Evolutionary conservation across 768 basidiomycete species (phyloP).

Genomic region (Termitomyces sp.): DNA sequence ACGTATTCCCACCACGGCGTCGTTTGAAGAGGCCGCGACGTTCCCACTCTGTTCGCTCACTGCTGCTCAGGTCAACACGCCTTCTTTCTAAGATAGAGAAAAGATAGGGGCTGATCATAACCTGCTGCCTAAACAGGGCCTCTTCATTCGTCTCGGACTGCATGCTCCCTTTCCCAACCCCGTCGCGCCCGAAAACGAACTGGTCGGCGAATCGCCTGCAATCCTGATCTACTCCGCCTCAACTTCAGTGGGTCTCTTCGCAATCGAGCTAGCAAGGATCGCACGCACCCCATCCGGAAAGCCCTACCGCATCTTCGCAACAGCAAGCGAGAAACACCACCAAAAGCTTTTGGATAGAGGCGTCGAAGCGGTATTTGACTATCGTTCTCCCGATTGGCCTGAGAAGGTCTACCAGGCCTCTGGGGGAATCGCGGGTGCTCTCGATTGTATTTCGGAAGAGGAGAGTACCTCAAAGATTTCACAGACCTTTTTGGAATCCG

Average conservation of each 20-base stretch:
- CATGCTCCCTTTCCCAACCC: constrained; percentile 25
- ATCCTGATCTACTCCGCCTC: constrained; percentile 31
- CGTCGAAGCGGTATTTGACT: constrained; percentile 28
- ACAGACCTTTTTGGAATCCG: constrained; percentile 22
- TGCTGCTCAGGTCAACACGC: constrained; percentile 26
- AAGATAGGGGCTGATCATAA: neutral
- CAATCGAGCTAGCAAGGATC: constrained; percentile 23
- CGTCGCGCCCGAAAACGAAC: constrained; percentile 12
- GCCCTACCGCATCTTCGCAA: constrained; percentile 26
- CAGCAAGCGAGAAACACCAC: constrained; percentile 27
- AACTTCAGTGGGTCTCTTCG: constrained; percentile 30
- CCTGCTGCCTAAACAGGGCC: constrained; percentile 22
- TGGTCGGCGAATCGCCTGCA: constrained; percentile 15
- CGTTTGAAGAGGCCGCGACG: constrained; percentile 31
- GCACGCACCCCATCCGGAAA: constrained; percentile 20
- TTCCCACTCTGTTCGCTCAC: constrained; percentile 29
- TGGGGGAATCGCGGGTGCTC: constrained; percentile 25
- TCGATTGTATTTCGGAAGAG: constrained; percentile 33
- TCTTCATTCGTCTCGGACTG: constrained; percentile 29
- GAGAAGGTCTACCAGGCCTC: constrained; percentile 23
- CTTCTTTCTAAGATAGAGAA: neutral
- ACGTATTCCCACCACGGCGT: constrained; percentile 19
- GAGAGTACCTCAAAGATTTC: constrained; percentile 26
- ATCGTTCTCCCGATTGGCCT: constrained; percentile 26
- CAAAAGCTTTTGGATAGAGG: constrained; percentile 23